Evolutionary conservation across 2,329 filamentous ascomycete genomes (phyloP).

Genomic region (Escovopsis sp.): DNA sequence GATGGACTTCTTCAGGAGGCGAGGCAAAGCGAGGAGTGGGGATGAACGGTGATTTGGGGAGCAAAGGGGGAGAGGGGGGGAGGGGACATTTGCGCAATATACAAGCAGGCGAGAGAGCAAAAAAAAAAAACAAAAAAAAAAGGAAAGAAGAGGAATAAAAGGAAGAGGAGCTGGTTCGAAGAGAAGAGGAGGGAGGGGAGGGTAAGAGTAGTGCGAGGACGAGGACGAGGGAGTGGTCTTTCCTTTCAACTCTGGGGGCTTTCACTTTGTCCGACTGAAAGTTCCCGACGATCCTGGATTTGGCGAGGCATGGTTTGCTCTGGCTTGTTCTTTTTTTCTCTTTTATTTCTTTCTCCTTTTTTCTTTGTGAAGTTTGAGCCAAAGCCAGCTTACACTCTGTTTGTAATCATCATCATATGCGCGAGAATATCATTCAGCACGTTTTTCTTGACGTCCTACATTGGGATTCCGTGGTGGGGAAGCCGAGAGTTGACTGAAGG

Average conservation of each 20-base stretch:
- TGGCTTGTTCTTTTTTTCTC: neutral
- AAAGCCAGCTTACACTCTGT: conserved; percentile 1
- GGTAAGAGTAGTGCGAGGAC: too few species aligned
- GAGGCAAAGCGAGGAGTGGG: conserved; percentile 58
- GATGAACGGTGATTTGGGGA: conserved; percentile 28
- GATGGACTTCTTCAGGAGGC: conserved; percentile 94
- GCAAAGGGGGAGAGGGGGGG: too few species aligned
- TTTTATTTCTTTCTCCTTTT: neutral
- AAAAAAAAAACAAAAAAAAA: too few species aligned
- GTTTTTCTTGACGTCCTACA: conserved; percentile 1
- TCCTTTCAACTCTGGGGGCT: neutral
- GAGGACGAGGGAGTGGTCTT: too few species aligned
- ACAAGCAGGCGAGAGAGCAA: neutral
- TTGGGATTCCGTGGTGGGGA: neutral
- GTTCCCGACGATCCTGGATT: neutral
- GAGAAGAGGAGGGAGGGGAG: too few species aligned
- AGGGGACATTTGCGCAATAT: neutral
- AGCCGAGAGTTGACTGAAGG: too few species aligned
- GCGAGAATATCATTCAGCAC: conserved; percentile 6
- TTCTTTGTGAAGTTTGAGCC: neutral
- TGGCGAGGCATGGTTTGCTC: neutral
- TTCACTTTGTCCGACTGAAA: neutral
- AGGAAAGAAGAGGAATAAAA: too few species aligned
- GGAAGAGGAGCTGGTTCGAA: too few species aligned
- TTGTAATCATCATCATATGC: conserved; percentile 7